These are phyloP conservation scores for Planoprotostelium fungivorum DNA, from an alignment of 78 protist genomes.

Conservation along the genomic window DNA sequence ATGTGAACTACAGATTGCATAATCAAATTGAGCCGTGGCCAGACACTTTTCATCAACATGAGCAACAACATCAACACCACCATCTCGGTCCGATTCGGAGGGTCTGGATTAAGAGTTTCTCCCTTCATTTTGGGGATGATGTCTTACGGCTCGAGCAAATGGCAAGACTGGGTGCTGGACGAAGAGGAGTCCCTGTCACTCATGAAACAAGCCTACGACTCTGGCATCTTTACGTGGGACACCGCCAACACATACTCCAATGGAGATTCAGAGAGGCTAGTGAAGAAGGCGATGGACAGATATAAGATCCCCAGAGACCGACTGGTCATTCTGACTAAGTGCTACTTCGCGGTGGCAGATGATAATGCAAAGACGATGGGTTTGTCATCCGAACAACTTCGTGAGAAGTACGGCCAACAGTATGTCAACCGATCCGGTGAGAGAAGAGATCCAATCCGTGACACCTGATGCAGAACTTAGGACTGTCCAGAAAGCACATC, in stretches of 20 bases:
- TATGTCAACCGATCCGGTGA: neutral
- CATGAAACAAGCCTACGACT: neutral
- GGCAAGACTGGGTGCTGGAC: neutral
- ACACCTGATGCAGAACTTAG: neutral
- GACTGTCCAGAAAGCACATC: constrained; percentile 10
- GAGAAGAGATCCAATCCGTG: neutral
- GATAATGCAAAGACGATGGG: neutral
- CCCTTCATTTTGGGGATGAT: neutral
- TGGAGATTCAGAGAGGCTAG: neutral
- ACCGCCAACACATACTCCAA: constrained; percentile 5
- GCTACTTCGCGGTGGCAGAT: neutral
- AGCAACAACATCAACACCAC: neutral
- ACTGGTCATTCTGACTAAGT: neutral
- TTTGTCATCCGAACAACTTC: neutral
- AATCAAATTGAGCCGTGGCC: too few relatives aligned
- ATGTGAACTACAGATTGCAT: too few relatives aligned
- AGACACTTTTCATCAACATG: too few relatives aligned
- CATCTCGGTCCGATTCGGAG: neutral
- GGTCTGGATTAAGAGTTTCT: neutral
- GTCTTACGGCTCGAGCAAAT: constrained; percentile 2
- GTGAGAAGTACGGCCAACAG: neutral
- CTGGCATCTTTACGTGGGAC: constrained; percentile 1
- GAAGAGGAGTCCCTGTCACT: constrained; percentile 4
- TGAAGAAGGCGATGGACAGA: neutral
- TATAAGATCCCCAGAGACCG: neutral